A percentile compares a stretch with the other conserved stretches of the same genome.
These are phyloP conservation scores for Helianthus annuus DNA, from an alignment of 129 eudicot species.

Conservation along the genomic window DNA sequence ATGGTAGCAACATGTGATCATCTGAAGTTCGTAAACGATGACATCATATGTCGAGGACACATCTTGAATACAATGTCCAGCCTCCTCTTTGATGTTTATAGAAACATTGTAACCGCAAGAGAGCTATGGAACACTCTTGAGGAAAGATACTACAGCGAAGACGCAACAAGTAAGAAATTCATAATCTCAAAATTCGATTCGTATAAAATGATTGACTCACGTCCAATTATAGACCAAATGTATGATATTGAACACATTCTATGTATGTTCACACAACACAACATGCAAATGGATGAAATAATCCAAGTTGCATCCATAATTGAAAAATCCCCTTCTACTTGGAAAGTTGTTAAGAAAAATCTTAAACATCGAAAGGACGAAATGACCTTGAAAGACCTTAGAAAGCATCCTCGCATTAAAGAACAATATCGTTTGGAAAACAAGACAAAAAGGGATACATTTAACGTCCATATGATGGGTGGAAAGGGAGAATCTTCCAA, in stretches of 20 bases:
- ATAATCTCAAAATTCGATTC: not conserved
- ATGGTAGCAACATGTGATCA: not conserved
- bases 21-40: not conserved
- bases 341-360: conserved; percentile 13
- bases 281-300: not conserved
- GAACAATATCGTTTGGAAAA: not conserved
- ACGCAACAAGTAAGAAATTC: not conserved
- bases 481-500: not conserved
- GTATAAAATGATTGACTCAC: not conserved
- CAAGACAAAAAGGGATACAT: not conserved
- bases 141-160: not conserved
- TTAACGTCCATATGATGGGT: not conserved
- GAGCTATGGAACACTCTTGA: not conserved
- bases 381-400: not conserved
- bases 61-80: not conserved
- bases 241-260: not conserved
- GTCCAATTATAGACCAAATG: not conserved
- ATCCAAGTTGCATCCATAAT: not conserved
- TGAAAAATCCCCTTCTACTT: not conserved
- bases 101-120: not conserved
- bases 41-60: not conserved
- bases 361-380: not conserved
- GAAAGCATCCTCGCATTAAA: not conserved
- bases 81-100: not conserved
- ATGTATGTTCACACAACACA: not conserved